Base-by-base conservation (phyloP, 2,329 filamentous ascomycete species). In the Periconia sp. region DNA sequence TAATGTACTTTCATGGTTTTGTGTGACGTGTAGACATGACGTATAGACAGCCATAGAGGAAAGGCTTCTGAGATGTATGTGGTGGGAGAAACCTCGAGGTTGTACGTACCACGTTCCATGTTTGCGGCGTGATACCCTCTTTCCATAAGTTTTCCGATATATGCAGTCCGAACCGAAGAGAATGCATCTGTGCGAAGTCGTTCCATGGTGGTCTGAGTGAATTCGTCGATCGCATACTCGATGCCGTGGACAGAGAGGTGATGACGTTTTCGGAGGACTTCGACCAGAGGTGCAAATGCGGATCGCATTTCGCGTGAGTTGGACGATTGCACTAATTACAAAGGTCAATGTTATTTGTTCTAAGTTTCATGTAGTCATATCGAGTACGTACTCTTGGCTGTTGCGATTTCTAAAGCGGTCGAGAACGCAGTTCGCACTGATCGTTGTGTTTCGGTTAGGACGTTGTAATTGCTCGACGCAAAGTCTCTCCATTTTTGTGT, bases 401-500 rank as follows among this genome's bases (percentile, higher is more conserved):
- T 19, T 19, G 48, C 50, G 15, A 49, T 40, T 8, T n/a, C n/a
- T 17, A 57, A 27, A 17, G 54, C 41, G 10, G 53, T 50, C n/a
- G 23, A 23, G 33, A 59, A 57, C 2, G 43, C 17, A 41, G 43
- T 17, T 14, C 60, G 41, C n/a, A 69, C 52, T 2, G 37, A 49
- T 3, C 19, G 47, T n/a, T 50, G 33, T 13, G 55, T 35, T 7
- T 45, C 19, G 2, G 63, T 45, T 14, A 69, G 45, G 13, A 47
- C 33, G 15, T 47, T 30, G 5, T 62, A 15, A 15, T 73, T 17
- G 2, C 49, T 50, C 1, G 11, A 11, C 1, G 47, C 20, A 5
- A 76, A 58, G 0, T 47, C 41, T 15, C 62, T 30, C 77, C 77
- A 81, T 6, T 64, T 64, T 0, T 40, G 31, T 1, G 45, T 49